Base-by-base conservation (phyloP, 148 eudicot genomes). In the Amaranthus hypochondriacus region DNA sequence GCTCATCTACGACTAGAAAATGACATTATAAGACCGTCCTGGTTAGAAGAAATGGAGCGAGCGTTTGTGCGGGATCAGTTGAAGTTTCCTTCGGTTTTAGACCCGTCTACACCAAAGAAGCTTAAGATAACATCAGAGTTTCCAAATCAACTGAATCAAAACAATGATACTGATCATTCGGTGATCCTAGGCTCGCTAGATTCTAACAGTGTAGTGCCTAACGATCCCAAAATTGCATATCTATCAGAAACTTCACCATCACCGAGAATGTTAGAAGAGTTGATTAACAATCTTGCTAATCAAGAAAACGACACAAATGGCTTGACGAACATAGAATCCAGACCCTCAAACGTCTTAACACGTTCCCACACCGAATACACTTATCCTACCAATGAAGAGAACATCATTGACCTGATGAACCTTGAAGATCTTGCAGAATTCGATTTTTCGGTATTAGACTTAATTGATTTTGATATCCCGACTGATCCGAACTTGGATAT, bases 11-110 rank as follows among this genome's bases (percentile, higher is more conserved):
- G 47, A 8, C 9, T 9, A 10, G 56, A 11, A 52, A 60, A 44
- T 28, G n/a, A 3, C 3, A 18, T 15, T 28, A 28, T 28, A 28
- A 28, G 39, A 28, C 39, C 39, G 44, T 56, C 58, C 11, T 57
- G 76, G 73, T 51, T 62, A 28, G 62, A 73, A 60, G 56, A 73
- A 59, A 53, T 68, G 69, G 81, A 78, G 56, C 58, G 7, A 18
- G 5, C 42, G 7, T 78, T 60, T 52, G 13, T 65, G 49, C 6
- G 49, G 13, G 49, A 15, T 64, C 48, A 56, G 44, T 52, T 71
- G 7, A 47, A 5, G 13, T 28, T 43, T 7, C 56, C 3, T 62
- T 62, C 76, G 14, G 73, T 6, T 14, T 67, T 47, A 3, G 28
- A 66, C 64, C 10, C 70, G 46, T 5, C 43, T n/a, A 14, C 10